Base-by-base conservation (phyloP, 2,329 filamentous ascomycete species). In the Xylariaceae sp. region DNA sequence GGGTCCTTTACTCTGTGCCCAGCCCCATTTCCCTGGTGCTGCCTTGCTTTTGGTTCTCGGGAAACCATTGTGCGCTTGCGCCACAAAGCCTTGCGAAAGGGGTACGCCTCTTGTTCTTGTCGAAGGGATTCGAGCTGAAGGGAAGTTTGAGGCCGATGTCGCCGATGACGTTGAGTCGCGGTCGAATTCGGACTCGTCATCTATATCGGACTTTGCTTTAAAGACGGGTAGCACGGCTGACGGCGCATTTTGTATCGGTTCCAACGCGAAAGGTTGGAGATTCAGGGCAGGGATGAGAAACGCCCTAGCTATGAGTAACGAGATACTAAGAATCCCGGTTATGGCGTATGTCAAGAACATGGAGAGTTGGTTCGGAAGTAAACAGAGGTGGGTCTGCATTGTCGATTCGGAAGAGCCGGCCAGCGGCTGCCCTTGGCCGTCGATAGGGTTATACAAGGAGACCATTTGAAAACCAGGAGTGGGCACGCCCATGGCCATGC, bases 401-500 rank as follows among this genome's bases (percentile, higher is more conserved):
- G 92, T 96, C 3, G 70, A 68, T 51, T 71, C 67, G 1, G 73
- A 69, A 6, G 72, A 65, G 5, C 73, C 70, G 0, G 71, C 69
- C 0, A 82, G 61, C 1, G 80, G 73, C 18, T 74, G 74, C 47
- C 77, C 83, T 44, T 73, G 69, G 48, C 73, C 74, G 63, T 92
- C 87, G 51, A 97, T 79, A 0, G 94, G 94, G 67, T 99, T 97
- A 82, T 90, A 96, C 53, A 99, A 76, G 68, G 90, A 96, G 39
- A 91, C 81, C 73, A 96, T 84, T 58, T 94, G 76, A 62, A 99
- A 94, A 0, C 91, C 94, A 0, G 94, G 94, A 5, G 81, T 85
- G 0, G 89, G 81, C 1, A 99, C 88, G 8, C 94, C 92, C 94
- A 97, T 97, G 16, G 90, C 91, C 90, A 92, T 96, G 65, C 86